Evolutionary conservation across 2,329 filamentous ascomycete genomes (phyloP), one percentile per base, ranked within the genome.

Genomic region (Allantophomopsis cytisporea): DNA sequence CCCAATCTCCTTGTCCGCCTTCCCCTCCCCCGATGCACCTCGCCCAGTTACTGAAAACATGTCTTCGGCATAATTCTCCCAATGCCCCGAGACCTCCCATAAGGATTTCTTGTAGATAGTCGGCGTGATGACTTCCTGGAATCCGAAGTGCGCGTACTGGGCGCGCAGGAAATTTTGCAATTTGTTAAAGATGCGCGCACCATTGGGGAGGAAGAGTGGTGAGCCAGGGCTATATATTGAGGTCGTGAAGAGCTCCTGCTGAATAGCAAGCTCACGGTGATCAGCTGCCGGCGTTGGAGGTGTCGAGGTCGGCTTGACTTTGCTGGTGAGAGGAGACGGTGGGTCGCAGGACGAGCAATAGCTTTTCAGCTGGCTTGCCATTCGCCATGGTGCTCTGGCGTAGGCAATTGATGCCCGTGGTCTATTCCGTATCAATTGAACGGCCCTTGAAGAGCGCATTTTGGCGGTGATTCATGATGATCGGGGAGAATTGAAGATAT

Each of bases 31-130:
- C 3, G 41, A 43, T 7, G 52, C 50, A 13, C 51, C 52, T 23
- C 53, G 45, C 11, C 75, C 73, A 10, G 65, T 76, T 20, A 94
- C 86, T 40, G 82, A 79, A 59, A 88, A 94, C 87, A 94, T 94
- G 54, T 94, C 85, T 52, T 93, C 80, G 43, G 83, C 80, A 61
- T 93, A 94, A 57, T 93, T 93, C 40, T 89, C 79, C 68, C 88
- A 77, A 49, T 94, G 86, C 2, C 86, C 86, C 0, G 84, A 91
- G 48, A 78, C 80, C 51, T 83, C 77, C 87, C 86, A 94, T 21
- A 94, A 63, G 5, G 82, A 78, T 57, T 83, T 84, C 55, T 93
- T 94, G 66, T 91, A 94, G 54, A 94, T 91, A 37, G 79, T 91
- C 2, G 87, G 86, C 7, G 85, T 91, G 50, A 94, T 78, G 47